Conservation (phyloP, 331 rosid genomes). For the Pyrus hybrid region DNA sequence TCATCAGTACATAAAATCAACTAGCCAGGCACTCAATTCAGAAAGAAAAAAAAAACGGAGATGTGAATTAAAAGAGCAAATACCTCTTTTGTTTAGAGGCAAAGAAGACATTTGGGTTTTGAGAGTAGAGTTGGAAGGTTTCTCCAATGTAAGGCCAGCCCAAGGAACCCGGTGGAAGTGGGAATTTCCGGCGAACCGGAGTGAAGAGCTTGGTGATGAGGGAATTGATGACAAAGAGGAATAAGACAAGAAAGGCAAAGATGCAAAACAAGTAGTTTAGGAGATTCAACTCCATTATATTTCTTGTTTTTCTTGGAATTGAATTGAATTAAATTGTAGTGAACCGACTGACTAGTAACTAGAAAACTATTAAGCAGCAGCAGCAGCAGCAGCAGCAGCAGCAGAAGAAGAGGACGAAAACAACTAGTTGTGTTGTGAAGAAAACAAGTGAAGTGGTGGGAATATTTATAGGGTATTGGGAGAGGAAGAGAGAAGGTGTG, state of each 20-base stretch:
- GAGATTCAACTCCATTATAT: not conserved
- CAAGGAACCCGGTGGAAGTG: constrained; percentile 81
- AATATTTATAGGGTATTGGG: constrained; percentile 41
- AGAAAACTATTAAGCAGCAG: too few relatives aligned
- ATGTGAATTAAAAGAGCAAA: not conserved
- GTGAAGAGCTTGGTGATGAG: constrained; percentile 24
- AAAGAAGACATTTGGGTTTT: constrained; percentile 81
- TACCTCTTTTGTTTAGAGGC: constrained; percentile 56
- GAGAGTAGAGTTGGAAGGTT: constrained; percentile 85
- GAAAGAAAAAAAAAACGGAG: not conserved
- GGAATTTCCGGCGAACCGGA: constrained; percentile 17
- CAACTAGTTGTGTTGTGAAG: constrained; percentile 7
- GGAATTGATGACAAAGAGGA: constrained; percentile 21
- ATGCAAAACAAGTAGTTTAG: constrained; percentile 12
- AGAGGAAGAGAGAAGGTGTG: not conserved
- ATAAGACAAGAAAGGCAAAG: constrained; percentile 17
- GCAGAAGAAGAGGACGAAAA: too few relatives aligned
- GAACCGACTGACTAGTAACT: not conserved
- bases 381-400: too few relatives aligned
- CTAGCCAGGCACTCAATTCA: not conserved
- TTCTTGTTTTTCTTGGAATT: too few relatives aligned
- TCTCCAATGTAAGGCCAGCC: constrained; percentile 86
- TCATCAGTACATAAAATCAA: not conserved
- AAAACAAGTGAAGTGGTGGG: not conserved
- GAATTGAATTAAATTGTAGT: not conserved